Evolutionary conservation across 176 grass and related monocot species (phyloP).

Genomic region (Eragrostis curvula): DNA sequence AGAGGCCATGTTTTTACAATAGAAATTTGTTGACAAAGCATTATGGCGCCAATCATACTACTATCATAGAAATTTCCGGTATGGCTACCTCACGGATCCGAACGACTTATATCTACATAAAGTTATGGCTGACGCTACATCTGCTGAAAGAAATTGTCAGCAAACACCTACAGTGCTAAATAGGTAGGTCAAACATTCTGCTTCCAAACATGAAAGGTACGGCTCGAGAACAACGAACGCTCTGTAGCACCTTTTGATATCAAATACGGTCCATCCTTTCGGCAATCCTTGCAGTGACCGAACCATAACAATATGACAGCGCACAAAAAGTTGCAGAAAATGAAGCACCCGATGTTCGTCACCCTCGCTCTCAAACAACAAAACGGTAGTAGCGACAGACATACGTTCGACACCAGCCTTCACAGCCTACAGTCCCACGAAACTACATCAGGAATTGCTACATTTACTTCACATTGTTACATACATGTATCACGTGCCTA

Average conservation of each 20-base stretch:
- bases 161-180: neutral
- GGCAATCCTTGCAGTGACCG: neutral
- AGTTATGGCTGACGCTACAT: too few relatives aligned
- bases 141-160: neutral
- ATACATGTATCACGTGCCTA: neutral
- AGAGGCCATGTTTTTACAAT: too few relatives aligned
- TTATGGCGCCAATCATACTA: too few relatives aligned
- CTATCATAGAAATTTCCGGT: too few relatives aligned
- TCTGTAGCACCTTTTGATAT: neutral
- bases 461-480: neutral
- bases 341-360: neutral
- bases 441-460: neutral
- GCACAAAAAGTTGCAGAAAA: neutral
- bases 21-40: too few relatives aligned
- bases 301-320: neutral
- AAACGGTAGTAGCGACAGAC: neutral
- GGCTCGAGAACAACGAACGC: neutral
- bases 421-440: neutral
- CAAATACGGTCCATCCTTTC: neutral
- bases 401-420: neutral
- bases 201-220: neutral
- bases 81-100: too few relatives aligned
- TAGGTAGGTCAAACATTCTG: neutral
- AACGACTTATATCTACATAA: too few relatives aligned
- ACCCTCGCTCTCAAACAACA: neutral